Base-by-base conservation (phyloP, 306 rosid species). In the Cyclanthera cordifolia region DNA sequence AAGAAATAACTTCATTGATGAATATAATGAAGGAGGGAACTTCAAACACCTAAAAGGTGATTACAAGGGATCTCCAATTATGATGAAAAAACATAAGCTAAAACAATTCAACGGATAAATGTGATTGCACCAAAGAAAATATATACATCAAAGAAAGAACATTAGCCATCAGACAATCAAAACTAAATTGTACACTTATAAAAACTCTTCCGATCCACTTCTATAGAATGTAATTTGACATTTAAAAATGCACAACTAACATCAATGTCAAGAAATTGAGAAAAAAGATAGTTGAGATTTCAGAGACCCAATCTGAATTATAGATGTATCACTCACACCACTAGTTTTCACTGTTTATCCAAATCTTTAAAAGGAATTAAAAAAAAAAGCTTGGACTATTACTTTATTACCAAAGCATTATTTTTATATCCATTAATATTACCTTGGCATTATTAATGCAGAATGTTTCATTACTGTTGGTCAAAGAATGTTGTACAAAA, bases 401-500 rank as follows among this genome's bases (percentile, higher is more conserved):
- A 51, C 59, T 48, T 11, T 60, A 9, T 67, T 79, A 90, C 95
- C 90, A 6, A 37, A 37, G 43, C 43, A 37, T 37, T 6, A 37
- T 6, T 37, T 37, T 8, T 37, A 2, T 15, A 43, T 12, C 48
- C 15, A 10, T 43, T 43, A 43, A 43, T 57, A 9, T 67, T 80
- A 90, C 95, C 90, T 85, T 85, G 0, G 27, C 37, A 70, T 32
- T 54, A 58, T 11, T 11, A 45, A 25, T 59, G 80, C 24, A 32
- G 14, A 88, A 83, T 45, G 86, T 32, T 74, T 77, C 82, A 0
- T 72, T 83, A 70, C 72, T 73, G 61, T 68, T 79, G 53, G 64
- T 67, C 53, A n/a, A n/a, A n/a, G 77, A 71, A 73, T 39, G 71
- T 45, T 57, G 80, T 56, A 53, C 41, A 24, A 39, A 24, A 43